phyloP scores from a whole-genome alignment of 1,284 basidiomycete genomes.

The Tylopilus sp. region DNA sequence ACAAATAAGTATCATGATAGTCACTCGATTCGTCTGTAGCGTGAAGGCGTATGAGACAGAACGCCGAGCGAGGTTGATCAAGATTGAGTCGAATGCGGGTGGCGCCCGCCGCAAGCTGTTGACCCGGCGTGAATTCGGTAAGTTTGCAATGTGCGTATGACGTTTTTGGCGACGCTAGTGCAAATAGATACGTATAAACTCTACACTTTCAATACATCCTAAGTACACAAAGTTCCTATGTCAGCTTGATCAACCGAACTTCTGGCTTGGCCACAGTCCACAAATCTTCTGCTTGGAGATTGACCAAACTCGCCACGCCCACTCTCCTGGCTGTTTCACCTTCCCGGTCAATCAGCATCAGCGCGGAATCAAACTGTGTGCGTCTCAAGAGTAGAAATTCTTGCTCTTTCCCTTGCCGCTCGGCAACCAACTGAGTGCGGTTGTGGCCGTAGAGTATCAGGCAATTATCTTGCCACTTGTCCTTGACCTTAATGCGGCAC shows the following conservation, averaged over 20 bases:
- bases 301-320: not conserved
- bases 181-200: no score
- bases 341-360: slow-evolving; percentile 4
- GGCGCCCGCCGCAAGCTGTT: no score
- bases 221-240: not conserved
- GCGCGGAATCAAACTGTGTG: not conserved
- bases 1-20: no score
- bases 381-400: slow-evolving; percentile 8
- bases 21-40: no score
- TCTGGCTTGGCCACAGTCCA: not conserved
- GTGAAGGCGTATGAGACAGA: no score
- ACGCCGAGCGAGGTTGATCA: no score
- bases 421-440: not conserved
- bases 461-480: not conserved
- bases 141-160: no score
- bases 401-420: slow-evolving; percentile 5
- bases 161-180: no score
- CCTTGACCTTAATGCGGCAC: slow-evolving; percentile 5
- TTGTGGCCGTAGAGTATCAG: slow-evolving; percentile 7
- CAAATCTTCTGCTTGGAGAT: not conserved
- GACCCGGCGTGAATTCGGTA: no score
- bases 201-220: no score
- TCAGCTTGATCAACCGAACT: not conserved
- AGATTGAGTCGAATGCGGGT: no score
- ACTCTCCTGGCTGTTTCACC: not conserved